A percentile compares a stretch with the other conserved stretches of the same genome.
These are phyloP conservation scores for Pichia sp. DNA, from an alignment of 1,139 yeast genomes.

Conservation along the genomic window DNA sequence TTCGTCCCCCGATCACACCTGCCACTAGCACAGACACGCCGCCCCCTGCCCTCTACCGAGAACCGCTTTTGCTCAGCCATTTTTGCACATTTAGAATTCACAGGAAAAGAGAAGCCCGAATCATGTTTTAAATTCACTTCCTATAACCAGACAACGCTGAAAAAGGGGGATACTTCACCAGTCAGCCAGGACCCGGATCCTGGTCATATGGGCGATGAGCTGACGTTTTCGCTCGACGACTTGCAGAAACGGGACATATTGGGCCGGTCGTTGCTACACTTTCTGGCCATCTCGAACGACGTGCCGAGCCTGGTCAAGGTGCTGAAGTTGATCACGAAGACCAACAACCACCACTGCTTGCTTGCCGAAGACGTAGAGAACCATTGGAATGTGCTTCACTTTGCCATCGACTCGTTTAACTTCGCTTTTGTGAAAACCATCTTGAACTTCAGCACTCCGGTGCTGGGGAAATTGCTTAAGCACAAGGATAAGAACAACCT, in stretches of 20 bases:
- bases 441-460: constrained; percentile 29
- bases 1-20: neutral
- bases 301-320: constrained; percentile 44
- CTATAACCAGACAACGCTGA: constrained; percentile 1
- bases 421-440: constrained; percentile 52
- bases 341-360: constrained; percentile 34
- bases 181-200: neutral
- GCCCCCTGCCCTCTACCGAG: neutral
- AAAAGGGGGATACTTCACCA: constrained; percentile 22
- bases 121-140: constrained; percentile 22
- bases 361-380: constrained; percentile 62
- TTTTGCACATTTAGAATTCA: neutral
- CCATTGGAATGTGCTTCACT: constrained; percentile 81
- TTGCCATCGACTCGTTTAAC: constrained; percentile 57
- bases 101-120: neutral
- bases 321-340: constrained; percentile 42
- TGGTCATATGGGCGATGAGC: constrained; percentile 2
- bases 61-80: neutral
- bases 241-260: constrained; percentile 58
- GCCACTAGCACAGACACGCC: neutral
- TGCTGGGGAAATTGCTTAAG: constrained; percentile 40
- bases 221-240: constrained; percentile 40
- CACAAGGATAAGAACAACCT: constrained; percentile 64
- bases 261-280: constrained; percentile 67
- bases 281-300: constrained; percentile 51